Conservation (phyloP, 176 grass and related monocot genomes). For the Bolboschoenus planiculmis region DNA sequence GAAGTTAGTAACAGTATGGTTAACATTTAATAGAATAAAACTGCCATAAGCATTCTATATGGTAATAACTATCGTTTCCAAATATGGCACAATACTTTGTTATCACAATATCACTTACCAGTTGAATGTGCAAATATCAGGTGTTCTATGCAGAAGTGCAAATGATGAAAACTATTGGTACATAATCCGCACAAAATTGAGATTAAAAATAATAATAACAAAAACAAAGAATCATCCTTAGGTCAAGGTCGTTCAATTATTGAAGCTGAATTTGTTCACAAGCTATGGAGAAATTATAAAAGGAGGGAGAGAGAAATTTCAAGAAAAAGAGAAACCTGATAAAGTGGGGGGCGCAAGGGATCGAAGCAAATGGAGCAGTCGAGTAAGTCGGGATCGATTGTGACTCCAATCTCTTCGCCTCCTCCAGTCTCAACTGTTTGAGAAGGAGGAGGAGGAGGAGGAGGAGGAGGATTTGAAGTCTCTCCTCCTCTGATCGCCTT, state of each 20-base stretch:
- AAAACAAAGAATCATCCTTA: neutral
- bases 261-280: neutral
- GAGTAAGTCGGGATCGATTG: constrained; percentile 56
- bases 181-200: too few species aligned
- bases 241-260: neutral
- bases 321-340: constrained; percentile 34
- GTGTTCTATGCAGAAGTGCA: too few species aligned
- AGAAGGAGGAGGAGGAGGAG: neutral
- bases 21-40: neutral
- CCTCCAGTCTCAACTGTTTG: constrained; percentile 3
- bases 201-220: too few species aligned
- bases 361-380: constrained; percentile 81
- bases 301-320: neutral
- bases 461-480: neutral
- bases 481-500: neutral
- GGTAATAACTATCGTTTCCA: neutral
- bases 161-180: too few species aligned
- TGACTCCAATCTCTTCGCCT: constrained; percentile 32
- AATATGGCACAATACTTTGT: neutral
- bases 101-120: too few species aligned
- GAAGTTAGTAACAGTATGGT: neutral
- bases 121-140: too few species aligned
- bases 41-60: neutral
- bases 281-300: neutral
- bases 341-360: constrained; percentile 53